Base-by-base conservation (phyloP, 208 protist species). In the Acanthamoeba polyphaga region DNA sequence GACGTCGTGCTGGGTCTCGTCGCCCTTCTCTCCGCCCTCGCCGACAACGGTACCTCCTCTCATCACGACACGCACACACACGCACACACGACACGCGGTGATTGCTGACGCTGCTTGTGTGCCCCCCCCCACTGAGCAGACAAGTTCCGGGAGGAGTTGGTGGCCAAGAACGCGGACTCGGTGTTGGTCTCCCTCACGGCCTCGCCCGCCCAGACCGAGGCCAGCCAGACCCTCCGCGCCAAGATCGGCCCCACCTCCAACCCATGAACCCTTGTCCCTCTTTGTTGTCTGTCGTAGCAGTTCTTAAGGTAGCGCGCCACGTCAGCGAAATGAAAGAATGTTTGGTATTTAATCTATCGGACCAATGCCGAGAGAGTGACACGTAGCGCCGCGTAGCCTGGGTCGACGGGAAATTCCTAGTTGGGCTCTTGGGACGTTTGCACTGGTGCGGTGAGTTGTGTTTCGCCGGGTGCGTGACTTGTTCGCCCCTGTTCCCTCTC, bases 211-310 rank as follows among this genome's bases (percentile, higher is more conserved):
- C 78, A 87, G 49, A 87, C 46, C 51, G 78, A 87, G 51, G 78
- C 78, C 46, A 87, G 78, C 78, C 78, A 87, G 49, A 60, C 38
- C 78, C 51, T 87, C 29, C 78, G 78, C 24, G 78, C 78, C 78
- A 87, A 87, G 78, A 5, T 87, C 12, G 24, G 46, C 46, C 46
- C 55, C 55, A 24, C 55, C 55, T 24, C 55, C 55, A 60, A 6
- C 13, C 55, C 55, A 60, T 60, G 55, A 60, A 60, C 17, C 24
- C 43, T 46, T 46, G 43, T 22, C 9, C 55, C 9, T 62, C 9
- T 62, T 62, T 46, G 43, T 4, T 4, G 43, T n/a, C n/a, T n/a
- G n/a, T n/a, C n/a, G 43, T 4, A 46, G 43, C 46, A 0, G 13
- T 51, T 51, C 46, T 51, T 51, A 60, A 60, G 3, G 17, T 19